Evolutionary conservation across 768 basidiomycete genomes (phyloP), one percentile per base, ranked within the genome.

Genomic region (Lactifluus volemus): DNA sequence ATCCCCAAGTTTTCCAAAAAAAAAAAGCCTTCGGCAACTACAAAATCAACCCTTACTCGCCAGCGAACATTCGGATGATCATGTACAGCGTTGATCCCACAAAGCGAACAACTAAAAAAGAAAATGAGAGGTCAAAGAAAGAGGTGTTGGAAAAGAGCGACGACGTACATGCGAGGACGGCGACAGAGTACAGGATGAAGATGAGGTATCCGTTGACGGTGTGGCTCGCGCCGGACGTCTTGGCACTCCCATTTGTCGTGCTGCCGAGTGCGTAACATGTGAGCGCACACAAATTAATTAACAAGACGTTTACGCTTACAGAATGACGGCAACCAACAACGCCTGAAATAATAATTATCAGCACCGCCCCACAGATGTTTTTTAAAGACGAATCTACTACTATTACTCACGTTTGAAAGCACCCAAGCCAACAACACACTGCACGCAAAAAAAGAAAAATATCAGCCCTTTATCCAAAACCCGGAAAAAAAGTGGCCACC

Each of bases 351-450:
- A 11, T 25, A 6, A 39, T 34, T n/a, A 17, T 44, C 3, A 39
- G 14, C 25, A 67, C 38, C 67, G 53, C 5, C 39, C 38, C 59
- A 25, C 25, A 2, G 25, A 25, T 53, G 53, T 34, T 30, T 7
- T n/a, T 25, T 1, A 39, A n/a, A n/a, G 6, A 52, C 53, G 53
- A 25, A 45, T 39, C 60, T 56, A 58, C 55, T n/a, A 76, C n/a
- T n/a, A n/a, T n/a, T n/a, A n/a, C 79, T 53, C 71, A 89, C 87
- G 73, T 97, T 97, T 49, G 86, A 85, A 69, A 98, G 74, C 9
- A 88, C 89, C 93, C 94, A 99, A 7, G 85, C 82, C 62, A 98
- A 76, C 66, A 98, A 72, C 8, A 96, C 90, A 79, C 78, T 73
- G 8, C 19, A 41, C 58, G 19, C 12, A 73, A 59, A 32, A 38